These are phyloP conservation scores for Ilyonectria robusta DNA, from an alignment of 2,329 filamentous ascomycete genomes.

Conservation along the genomic window DNA sequence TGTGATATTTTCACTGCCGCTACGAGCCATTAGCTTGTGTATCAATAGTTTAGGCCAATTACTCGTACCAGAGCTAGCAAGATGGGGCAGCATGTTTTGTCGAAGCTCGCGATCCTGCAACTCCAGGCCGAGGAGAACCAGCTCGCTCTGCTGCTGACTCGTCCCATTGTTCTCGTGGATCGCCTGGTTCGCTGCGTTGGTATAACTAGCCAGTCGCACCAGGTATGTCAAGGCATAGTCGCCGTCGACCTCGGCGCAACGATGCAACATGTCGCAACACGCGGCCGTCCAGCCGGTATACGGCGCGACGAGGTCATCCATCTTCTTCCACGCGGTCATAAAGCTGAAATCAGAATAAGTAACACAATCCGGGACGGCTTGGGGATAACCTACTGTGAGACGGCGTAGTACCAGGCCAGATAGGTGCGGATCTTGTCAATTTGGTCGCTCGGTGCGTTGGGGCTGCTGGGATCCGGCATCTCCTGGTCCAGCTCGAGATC, in stretches of 20 bases:
- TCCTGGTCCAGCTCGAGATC: slow-evolving; percentile 66
- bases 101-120: slow-evolving; percentile 60
- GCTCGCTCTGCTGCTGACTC: slow-evolving; percentile 57
- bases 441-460: slow-evolving; percentile 38
- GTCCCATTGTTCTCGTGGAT: slow-evolving; percentile 47
- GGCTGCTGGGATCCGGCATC: slow-evolving; percentile 28
- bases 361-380: neutral
- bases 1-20: slow-evolving; percentile 50
- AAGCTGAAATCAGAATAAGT: slow-evolving; percentile 51
- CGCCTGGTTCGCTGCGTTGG: slow-evolving; percentile 55
- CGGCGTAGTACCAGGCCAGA: slow-evolving; percentile 60
- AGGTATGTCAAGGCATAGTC: slow-evolving; percentile 62
- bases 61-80: slow-evolving; percentile 47
- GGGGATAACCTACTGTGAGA: slow-evolving; percentile 55
- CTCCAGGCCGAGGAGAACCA: slow-evolving; percentile 65
- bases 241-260: slow-evolving; percentile 52
- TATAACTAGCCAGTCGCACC: slow-evolving; percentile 57
- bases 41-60: no score
- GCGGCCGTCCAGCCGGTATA: slow-evolving; percentile 60
- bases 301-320: slow-evolving; percentile 46
- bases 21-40: slow-evolving; percentile 39
- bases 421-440: slow-evolving; percentile 63
- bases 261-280: slow-evolving; percentile 62
- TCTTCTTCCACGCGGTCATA: slow-evolving; percentile 55
- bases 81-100: slow-evolving; percentile 51